These are phyloP conservation scores for Stygiomarasmius scandens DNA, from an alignment of 1,284 basidiomycete species.

Conservation along the genomic window DNA sequence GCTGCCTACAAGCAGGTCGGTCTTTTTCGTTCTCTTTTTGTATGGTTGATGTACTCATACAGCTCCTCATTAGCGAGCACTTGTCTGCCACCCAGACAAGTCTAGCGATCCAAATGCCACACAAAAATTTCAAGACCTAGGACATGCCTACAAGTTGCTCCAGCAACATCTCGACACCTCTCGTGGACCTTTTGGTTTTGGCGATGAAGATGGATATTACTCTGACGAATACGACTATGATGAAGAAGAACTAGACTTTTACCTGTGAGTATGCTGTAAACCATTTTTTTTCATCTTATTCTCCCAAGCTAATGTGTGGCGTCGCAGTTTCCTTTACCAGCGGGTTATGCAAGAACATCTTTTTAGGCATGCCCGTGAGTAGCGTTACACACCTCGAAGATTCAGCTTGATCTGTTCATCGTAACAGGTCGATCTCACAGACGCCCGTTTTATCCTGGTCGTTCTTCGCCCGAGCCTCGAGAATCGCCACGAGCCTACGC, in stretches of 20 bases:
- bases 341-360: conserved; percentile 43
- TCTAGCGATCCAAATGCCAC: conserved; percentile 65
- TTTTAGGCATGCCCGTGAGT: conserved; percentile 31
- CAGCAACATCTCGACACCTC: conserved; percentile 54
- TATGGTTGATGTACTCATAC: too few relatives aligned
- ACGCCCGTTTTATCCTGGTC: neutral
- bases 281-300: neutral
- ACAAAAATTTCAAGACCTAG: conserved; percentile 64
- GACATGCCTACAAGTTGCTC: conserved; percentile 67
- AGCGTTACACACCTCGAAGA: conserved; percentile 23
- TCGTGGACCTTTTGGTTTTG: conserved; percentile 28
- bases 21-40: conserved; percentile 8
- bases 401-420: too few relatives aligned
- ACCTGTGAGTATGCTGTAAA: conserved; percentile 1
- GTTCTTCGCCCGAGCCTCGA: conserved; percentile 14
- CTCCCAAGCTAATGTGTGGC: neutral
- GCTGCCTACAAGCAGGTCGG: conserved; percentile 66
- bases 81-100: conserved; percentile 56
- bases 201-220: conserved; percentile 35
- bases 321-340: conserved; percentile 49
- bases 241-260: conserved; percentile 1
- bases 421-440: too few relatives aligned
- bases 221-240: conserved; percentile 34
- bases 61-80: too few relatives aligned
- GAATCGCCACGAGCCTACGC: conserved; percentile 55